These are phyloP conservation scores for Plasmodium gaboni DNA, from an alignment of 169 alveolate genomes.

Conservation along the genomic window DNA sequence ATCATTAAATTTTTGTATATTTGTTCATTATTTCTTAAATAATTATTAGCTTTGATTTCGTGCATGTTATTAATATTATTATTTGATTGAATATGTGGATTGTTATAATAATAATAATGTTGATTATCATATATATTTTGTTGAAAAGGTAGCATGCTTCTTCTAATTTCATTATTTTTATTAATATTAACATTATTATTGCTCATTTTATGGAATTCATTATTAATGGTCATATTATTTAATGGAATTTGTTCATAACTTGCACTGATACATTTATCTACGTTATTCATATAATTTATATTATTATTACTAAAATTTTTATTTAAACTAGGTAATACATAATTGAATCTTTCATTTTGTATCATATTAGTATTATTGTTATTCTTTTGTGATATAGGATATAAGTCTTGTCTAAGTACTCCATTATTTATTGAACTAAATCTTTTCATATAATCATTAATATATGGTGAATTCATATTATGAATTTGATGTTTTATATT, in stretches of 20 bases:
- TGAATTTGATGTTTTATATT: not conserved
- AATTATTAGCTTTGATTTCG: not conserved
- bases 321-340: not conserved
- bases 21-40: not conserved
- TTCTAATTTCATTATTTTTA: not conserved
- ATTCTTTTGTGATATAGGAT: not conserved
- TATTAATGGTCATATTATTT: slow-evolving; percentile 3
- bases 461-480: not conserved
- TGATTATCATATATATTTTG: no score
- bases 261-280: not conserved
- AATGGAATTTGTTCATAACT: slow-evolving; percentile 8
- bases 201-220: not conserved
- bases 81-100: slow-evolving; percentile 1
- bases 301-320: not conserved
- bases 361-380: not conserved
- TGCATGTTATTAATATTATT: not conserved
- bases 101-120: not conserved
- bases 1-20: not conserved
- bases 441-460: slow-evolving; percentile 12
- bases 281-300: slow-evolving; percentile 3
- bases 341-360: not conserved
- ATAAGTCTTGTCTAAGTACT: not conserved
- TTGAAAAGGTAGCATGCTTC: no score
- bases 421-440: slow-evolving; percentile 17
- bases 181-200: not conserved